phyloP scores from a whole-genome alignment of 148 eudicot genomes.

The Silene latifolia region DNA sequence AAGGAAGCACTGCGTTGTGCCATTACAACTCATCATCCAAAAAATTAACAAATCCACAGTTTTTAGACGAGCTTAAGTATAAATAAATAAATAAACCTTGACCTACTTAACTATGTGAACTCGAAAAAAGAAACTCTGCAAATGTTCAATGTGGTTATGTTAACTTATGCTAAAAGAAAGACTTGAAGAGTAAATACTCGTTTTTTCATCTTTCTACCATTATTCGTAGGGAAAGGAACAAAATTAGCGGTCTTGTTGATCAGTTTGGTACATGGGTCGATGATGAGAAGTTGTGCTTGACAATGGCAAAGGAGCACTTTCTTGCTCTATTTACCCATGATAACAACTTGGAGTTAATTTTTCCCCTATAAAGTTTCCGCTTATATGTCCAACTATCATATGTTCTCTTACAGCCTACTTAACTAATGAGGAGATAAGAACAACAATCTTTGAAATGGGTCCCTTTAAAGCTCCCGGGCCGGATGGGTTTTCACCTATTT shows the following conservation, averaged over 20 bases:
- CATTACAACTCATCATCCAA: too few relatives aligned
- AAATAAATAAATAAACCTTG: too few relatives aligned
- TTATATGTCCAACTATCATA: background rate
- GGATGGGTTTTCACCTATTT: conserved; percentile 4
- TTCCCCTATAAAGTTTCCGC: background rate
- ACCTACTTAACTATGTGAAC: too few relatives aligned
- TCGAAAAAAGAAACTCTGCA: too few relatives aligned
- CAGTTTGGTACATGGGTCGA: background rate
- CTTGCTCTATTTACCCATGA: background rate
- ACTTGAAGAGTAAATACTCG: too few relatives aligned
- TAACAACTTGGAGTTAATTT: background rate
- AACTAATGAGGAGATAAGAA: too few relatives aligned
- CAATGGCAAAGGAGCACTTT: background rate
- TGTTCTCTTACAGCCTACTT: too few relatives aligned
- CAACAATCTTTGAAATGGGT: background rate
- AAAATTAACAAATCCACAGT: too few relatives aligned
- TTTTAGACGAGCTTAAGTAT: too few relatives aligned
- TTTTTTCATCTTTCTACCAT: conserved; percentile 1
- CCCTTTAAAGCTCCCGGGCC: background rate
- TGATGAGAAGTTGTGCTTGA: background rate
- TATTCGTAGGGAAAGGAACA: background rate
- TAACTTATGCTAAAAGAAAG: too few relatives aligned
- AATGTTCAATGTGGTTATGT: too few relatives aligned
- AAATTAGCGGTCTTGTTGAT: background rate
- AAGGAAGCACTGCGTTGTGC: too few relatives aligned